These are phyloP conservation scores for Crithidia brevicula DNA, from an alignment of 208 protist genomes.

Conservation along the genomic window DNA sequence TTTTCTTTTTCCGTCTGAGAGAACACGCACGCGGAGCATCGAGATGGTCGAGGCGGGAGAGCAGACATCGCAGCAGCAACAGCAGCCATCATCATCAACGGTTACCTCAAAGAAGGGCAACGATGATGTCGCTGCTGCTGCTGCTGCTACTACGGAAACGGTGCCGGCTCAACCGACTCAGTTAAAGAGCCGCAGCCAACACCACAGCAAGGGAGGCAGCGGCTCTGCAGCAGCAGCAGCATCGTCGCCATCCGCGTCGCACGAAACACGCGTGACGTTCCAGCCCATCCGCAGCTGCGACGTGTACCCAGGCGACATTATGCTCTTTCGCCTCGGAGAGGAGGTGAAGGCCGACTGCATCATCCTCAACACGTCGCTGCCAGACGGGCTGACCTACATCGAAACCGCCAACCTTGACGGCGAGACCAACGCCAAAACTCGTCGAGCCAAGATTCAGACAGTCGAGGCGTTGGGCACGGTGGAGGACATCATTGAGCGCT, in stretches of 20 bases:
- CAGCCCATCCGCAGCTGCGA: slow-evolving; percentile 57
- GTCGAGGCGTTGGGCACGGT: slow-evolving; percentile 69
- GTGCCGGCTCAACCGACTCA: neutral
- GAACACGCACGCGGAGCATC: neutral
- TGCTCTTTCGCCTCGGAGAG: slow-evolving; percentile 67
- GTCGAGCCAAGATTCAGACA: slow-evolving; percentile 64
- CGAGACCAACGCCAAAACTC: slow-evolving; percentile 91
- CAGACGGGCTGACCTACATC: slow-evolving; percentile 88
- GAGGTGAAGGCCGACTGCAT: slow-evolving; percentile 87
- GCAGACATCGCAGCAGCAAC: neutral
- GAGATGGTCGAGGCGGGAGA: neutral
- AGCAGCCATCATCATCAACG: no score
- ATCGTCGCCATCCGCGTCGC: neutral
- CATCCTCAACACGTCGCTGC: slow-evolving; percentile 71
- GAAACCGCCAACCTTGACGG: slow-evolving; percentile 93
- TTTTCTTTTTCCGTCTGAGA: slow-evolving; percentile 12
- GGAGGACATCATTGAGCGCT: slow-evolving; percentile 66
- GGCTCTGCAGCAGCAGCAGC: neutral
- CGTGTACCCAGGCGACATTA: slow-evolving; percentile 83
- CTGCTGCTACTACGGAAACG: no score
- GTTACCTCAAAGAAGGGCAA: no score
- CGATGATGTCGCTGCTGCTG: no score
- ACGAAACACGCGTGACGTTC: slow-evolving; percentile 30
- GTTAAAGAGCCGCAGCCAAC: neutral
- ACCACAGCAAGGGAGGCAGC: neutral